Evolutionary conservation across 2,329 filamentous ascomycete genomes (phyloP), one percentile per base, ranked within the genome.

Genomic region (Cytospora leucostoma): DNA sequence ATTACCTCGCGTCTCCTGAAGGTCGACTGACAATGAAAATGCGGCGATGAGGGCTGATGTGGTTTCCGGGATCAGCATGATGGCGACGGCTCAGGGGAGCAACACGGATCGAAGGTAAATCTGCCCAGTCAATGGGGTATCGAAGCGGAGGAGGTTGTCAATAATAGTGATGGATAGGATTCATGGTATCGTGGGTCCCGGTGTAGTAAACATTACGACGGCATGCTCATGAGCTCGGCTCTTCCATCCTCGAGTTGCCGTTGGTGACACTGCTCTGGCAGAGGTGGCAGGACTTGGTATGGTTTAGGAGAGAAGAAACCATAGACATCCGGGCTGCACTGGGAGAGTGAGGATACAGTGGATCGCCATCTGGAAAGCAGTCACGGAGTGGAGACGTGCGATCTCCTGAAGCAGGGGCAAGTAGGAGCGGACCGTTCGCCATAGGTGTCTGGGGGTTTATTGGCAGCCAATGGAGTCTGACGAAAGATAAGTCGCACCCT

Each of bases 11-110:
- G 21, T 54, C 19, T 7, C 3, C 4, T 12, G 50, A 51, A 10
- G 47, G 49, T 40, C 17, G 53, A 79, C 82, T 77, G 49, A 84
- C 83, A 85, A 85, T 64, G 76, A 74, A 71, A 86, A 85, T 67
- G 82, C 80, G 66, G 81, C 81, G 71, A 82, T 73, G 66, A 85
- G 74, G 69, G 80, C 79, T 77, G 82, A 79, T 44, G 74, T 74
- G 67, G 76, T 75, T 70, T 72, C 78, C 66, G 77, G 71, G 66
- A 75, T 73, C 65, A 78, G 77, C 82, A 85, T 84, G 71, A 64
- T 71, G 68, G 70, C 67, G 70, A 68, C 68, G 67, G 65, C n/a
- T 47, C 67, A 67, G 71, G 70, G 69, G 70, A 67, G 65, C 62
- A 53, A 55, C 47, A 50, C 50, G 71, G 68, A 69, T 66, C 70